Conservation (phyloP, 179 eudicot genomes). For the Spergularia azorica region DNA sequence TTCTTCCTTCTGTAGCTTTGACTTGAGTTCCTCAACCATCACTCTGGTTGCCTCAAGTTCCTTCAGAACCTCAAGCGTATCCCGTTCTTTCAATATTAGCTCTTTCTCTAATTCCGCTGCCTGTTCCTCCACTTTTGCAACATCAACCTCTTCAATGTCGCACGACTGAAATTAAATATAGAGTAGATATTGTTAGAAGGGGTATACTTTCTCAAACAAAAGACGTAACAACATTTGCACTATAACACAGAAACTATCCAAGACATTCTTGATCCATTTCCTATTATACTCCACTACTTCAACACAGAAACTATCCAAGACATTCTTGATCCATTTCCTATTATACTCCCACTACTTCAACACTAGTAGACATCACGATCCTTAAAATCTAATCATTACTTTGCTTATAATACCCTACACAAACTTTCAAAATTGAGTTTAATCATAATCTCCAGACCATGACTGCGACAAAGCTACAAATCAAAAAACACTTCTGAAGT, state of each 20-base stretch:
- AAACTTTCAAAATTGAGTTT: no score
- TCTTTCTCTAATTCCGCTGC: slow-evolving; percentile 77
- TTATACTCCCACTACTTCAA: no score
- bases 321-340: no score
- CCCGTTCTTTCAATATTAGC: slow-evolving; percentile 73
- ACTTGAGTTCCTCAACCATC: slow-evolving; percentile 71
- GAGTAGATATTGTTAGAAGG: not conserved
- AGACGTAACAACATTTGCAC: not conserved
- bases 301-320: not conserved
- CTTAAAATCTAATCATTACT: no score
- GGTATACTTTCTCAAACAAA: not conserved
- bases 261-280: no score
- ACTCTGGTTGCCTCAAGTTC: slow-evolving; percentile 79
- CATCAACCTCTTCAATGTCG: slow-evolving; percentile 39
- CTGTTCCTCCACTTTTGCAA: slow-evolving; percentile 66
- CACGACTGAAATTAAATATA: slow-evolving; percentile 5
- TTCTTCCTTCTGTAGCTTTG: slow-evolving; percentile 67
- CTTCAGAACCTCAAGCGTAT: slow-evolving; percentile 78
- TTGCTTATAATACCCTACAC: no score
- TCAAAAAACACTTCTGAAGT: no score
- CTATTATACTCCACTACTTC: no score
- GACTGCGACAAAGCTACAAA: no score
- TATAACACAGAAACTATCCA: not conserved
- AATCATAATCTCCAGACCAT: no score
- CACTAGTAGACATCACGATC: no score